Base-by-base conservation (phyloP, 2,329 filamentous ascomycete species). In the Thelonectria blattea region DNA sequence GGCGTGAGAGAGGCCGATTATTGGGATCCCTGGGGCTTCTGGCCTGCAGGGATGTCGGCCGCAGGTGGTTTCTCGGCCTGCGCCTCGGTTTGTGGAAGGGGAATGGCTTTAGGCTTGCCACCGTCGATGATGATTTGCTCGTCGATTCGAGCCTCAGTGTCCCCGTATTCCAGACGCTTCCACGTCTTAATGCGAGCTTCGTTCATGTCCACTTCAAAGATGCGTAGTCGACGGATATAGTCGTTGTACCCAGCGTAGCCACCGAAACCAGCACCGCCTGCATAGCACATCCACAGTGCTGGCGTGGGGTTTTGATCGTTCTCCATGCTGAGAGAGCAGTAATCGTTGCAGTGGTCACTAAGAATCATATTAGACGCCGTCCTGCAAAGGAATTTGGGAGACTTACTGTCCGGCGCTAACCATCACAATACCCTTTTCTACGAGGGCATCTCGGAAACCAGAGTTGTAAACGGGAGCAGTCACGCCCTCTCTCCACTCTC, bases 271-370 rank as follows among this genome's bases (percentile, higher is more conserved):
- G 88, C 87, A 24, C 91, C 95, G 32, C 95, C 95, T 9, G 89
- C 94, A 76, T 98, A 98, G 80, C 95, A 99, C 93, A 99, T 97
- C 95, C 95, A 99, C 2, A 98, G 79, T 30, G 89, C 85, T 0
- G 90, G 88, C 50, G 83, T 83, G n/a, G 81, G 76, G 20, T 81
- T 75, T 42, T 84, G 70, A 3, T 80, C 72, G 20, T 72, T 73
- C 39, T 74, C 54, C 17, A 72, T 75, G 1, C 84, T 88, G 9
- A 97, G 83, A 64, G 91, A 88, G 75, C 95, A 99, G 75, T 97
- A 98, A 72, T 99, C 95, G 73, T 99, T 99, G 66, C 91, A 94
- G 73, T 99, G 95, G 72, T 99, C 95, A 74, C 89, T 91, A 47
- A 12, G 34, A 30, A 34, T 12, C 12, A 45, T 2, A 62, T 74